These are phyloP conservation scores for Dioszegia crocea DNA, from an alignment of 768 basidiomycete species.

Conservation along the genomic window DNA sequence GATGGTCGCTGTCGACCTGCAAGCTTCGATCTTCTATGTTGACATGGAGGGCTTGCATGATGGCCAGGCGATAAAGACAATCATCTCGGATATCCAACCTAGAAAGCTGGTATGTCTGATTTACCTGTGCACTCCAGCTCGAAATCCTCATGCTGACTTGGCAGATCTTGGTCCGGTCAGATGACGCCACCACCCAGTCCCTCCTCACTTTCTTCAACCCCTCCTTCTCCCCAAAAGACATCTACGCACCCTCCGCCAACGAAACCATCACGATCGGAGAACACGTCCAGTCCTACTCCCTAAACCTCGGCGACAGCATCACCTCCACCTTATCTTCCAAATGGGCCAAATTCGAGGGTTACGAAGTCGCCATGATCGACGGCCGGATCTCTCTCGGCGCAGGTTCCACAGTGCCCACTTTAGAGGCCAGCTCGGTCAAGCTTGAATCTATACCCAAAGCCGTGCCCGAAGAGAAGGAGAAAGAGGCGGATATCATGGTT, in stretches of 20 bases:
- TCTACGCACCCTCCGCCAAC: constrained; percentile 70
- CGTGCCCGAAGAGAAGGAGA: constrained; percentile 14
- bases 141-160: no score
- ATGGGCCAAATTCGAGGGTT: constrained; percentile 92
- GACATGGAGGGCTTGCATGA: constrained; percentile 97
- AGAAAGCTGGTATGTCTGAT: constrained; percentile 72
- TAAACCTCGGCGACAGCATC: constrained; percentile 86
- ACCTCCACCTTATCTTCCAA: constrained; percentile 67
- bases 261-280: constrained; percentile 88
- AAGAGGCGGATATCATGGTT: constrained; percentile 10
- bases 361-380: constrained; percentile 86
- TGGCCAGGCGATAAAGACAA: constrained; percentile 92
- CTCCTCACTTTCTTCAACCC: constrained; percentile 76
- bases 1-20: constrained; percentile 69
- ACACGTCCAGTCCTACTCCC: constrained; percentile 88
- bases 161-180: constrained; percentile 90
- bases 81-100: constrained; percentile 93
- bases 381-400: constrained; percentile 81
- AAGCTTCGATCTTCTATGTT: constrained; percentile 81
- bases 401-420: constrained; percentile 79
- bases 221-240: constrained; percentile 81
- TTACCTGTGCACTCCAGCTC: not conserved
- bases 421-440: constrained; percentile 59
- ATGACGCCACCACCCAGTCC: constrained; percentile 61
- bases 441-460: constrained; percentile 10